These are phyloP conservation scores for Fusarium zealandicum DNA, from an alignment of 2,329 filamentous ascomycete species.

Conservation along the genomic window DNA sequence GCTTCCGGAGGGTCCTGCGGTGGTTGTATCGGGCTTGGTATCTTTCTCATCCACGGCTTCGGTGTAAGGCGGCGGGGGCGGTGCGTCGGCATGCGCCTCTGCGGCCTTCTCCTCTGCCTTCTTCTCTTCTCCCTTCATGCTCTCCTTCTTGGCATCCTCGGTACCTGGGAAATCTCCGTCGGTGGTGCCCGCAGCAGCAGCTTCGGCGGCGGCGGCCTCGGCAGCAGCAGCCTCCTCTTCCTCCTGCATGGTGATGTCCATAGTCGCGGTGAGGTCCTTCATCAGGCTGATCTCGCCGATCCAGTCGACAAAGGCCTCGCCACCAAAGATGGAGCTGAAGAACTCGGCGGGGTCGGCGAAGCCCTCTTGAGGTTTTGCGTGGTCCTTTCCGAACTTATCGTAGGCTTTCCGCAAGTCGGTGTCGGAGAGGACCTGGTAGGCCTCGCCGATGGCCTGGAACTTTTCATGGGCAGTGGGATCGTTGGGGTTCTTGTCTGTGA, in stretches of 20 bases:
- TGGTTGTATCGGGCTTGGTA: conserved; percentile 39
- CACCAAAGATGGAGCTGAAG: conserved; percentile 98
- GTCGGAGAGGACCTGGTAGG: conserved; percentile 84
- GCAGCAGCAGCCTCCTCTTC: conserved; percentile 67
- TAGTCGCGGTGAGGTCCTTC: conserved; percentile 97
- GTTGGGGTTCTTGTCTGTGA: conserved; percentile 91
- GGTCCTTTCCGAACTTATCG: conserved; percentile 96
- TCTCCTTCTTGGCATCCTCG: conserved; percentile 64
- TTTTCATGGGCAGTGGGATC: conserved; percentile 93
- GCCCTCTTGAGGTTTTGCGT: conserved; percentile 86
- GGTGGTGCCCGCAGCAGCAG: conserved; percentile 49
- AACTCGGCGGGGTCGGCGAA: conserved; percentile 98
- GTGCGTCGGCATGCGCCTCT: conserved; percentile 40
- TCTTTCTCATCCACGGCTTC: conserved; percentile 52
- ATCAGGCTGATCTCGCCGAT: conserved; percentile 98
- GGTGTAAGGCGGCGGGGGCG: conserved; percentile 45
- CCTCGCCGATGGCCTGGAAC: conserved; percentile 86
- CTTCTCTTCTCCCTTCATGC: conserved; percentile 53
- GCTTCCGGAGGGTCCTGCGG: conserved; percentile 29
- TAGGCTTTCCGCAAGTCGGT: conserved; percentile 87
- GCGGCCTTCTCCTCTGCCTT: conserved; percentile 33
- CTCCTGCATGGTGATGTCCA: conserved; percentile 95
- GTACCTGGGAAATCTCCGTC: conserved; percentile 64
- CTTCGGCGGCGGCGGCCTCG: conserved; percentile 60
- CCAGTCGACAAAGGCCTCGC: conserved; percentile 93